A percentile compares a stretch with the other conserved stretches of the same genome.
Conservation (phyloP, 192 early-diverging fungal species). For the Gryganskiella cystojenkinii region DNA sequence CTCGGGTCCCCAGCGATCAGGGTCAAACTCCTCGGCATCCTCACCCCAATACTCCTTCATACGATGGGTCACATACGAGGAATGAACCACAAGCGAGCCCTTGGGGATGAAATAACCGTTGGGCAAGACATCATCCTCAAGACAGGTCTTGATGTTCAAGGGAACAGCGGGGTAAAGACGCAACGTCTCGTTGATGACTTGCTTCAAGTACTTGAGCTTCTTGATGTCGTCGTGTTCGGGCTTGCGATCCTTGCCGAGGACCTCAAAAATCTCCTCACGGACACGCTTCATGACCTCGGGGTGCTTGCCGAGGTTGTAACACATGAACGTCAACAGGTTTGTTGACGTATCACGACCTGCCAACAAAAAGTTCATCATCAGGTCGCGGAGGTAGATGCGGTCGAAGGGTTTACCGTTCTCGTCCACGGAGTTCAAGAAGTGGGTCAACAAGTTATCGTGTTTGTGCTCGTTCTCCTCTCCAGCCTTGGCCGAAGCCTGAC, state of each 20-base stretch:
- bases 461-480: slow-evolving; percentile 14
- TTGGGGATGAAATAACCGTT: slow-evolving; percentile 53
- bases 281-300: slow-evolving; percentile 51
- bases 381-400: slow-evolving; percentile 41
- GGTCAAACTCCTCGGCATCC: slow-evolving; percentile 55
- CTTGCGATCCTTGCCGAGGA: slow-evolving; percentile 39
- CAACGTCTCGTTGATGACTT: slow-evolving; percentile 67
- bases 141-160: slow-evolving; percentile 47
- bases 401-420: slow-evolving; percentile 41
- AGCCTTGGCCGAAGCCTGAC: neutral
- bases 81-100: slow-evolving; percentile 50
- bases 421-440: slow-evolving; percentile 42
- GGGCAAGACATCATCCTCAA: slow-evolving; percentile 49
- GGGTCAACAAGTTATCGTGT: slow-evolving; percentile 34
- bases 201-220: slow-evolving; percentile 61
- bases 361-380: slow-evolving; percentile 51
- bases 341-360: slow-evolving; percentile 56
- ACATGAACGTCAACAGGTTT: slow-evolving; percentile 56
- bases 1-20: slow-evolving; percentile 60
- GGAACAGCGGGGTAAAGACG: slow-evolving; percentile 60
- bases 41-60: slow-evolving; percentile 58
- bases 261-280: slow-evolving; percentile 52
- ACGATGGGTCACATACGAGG: slow-evolving; percentile 50
- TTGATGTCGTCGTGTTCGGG: slow-evolving; percentile 62
- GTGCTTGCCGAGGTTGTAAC: slow-evolving; percentile 52